These are phyloP conservation scores for Cyberlindnera nakhonratchasimensis DNA, from an alignment of 805 yeast species.

Conservation along the genomic window DNA sequence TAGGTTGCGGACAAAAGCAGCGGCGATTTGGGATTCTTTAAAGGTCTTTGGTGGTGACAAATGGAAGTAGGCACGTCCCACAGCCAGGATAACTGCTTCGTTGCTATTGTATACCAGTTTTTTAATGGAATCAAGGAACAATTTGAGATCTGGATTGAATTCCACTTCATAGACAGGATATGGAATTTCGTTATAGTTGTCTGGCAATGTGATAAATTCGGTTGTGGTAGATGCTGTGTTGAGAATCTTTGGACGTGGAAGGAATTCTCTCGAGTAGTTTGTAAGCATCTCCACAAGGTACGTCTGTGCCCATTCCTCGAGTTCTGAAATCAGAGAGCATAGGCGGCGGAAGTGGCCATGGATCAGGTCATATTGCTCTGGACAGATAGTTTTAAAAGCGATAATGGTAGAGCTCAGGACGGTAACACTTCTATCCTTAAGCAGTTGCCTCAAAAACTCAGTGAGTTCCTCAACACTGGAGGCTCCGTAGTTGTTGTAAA, in stretches of 20 bases:
- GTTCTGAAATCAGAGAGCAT: constrained; percentile 42
- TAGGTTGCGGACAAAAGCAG: constrained; percentile 44
- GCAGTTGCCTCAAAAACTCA: constrained; percentile 46
- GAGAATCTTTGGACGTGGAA: constrained; percentile 50
- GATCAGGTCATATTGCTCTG: constrained; percentile 56
- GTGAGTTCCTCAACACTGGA: constrained; percentile 47
- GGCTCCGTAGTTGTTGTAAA: constrained; percentile 41
- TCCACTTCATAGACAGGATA: constrained; percentile 40
- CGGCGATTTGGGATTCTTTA: constrained; percentile 45
- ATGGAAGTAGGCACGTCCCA: constrained; percentile 52
- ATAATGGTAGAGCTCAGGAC: constrained; percentile 72
- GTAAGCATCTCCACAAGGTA: constrained; percentile 58
- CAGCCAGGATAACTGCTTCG: constrained; percentile 58
- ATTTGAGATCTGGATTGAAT: constrained; percentile 53
- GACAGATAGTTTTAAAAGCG: constrained; percentile 50
- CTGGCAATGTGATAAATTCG: constrained; percentile 39
- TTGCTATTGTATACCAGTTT: constrained; percentile 49
- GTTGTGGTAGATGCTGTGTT: constrained; percentile 29
- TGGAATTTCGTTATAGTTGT: constrained; percentile 37
- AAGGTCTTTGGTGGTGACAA: constrained; percentile 57
- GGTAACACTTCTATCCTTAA: constrained; percentile 60
- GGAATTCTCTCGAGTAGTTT: constrained; percentile 58
- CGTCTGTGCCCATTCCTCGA: constrained; percentile 75
- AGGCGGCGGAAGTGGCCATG: constrained; percentile 68
- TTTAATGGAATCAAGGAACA: constrained; percentile 47